Percentiles rank a stretch among this genome's conserved stretches.
These are phyloP conservation scores for Rubroboletus satanas DNA, from an alignment of 768 basidiomycete genomes.

Conservation along the genomic window DNA sequence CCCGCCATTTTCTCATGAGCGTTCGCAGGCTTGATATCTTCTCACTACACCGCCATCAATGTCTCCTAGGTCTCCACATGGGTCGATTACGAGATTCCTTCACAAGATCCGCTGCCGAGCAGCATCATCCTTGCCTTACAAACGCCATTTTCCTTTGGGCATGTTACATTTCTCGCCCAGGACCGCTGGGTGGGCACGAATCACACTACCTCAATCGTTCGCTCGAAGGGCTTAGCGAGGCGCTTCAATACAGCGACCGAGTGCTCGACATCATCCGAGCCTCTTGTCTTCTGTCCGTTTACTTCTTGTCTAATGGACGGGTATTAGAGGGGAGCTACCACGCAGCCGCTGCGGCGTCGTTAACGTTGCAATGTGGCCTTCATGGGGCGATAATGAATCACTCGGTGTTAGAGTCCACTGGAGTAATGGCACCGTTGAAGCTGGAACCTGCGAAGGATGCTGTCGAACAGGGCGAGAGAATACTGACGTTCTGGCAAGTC, in stretches of 20 bases:
- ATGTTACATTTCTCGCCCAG: conserved; percentile 73
- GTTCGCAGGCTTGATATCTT: conserved; percentile 66
- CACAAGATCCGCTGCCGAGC: conserved; percentile 48
- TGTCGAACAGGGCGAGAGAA: conserved; percentile 65
- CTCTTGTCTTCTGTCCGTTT: conserved; percentile 69
- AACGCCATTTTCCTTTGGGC: conserved; percentile 83
- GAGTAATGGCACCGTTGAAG: conserved; percentile 37
- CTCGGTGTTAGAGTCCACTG: conserved; percentile 34
- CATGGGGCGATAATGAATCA: conserved; percentile 40
- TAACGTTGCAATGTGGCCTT: conserved; percentile 72
- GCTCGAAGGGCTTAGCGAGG: conserved; percentile 60
- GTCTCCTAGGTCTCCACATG: conserved; percentile 67
- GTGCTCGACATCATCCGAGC: conserved; percentile 72
- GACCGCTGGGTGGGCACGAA: conserved; percentile 67
- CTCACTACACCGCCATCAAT: conserved; percentile 69
- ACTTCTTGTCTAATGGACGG: conserved; percentile 74
- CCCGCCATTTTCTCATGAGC: conserved; percentile 3
- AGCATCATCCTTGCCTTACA: conserved; percentile 72
- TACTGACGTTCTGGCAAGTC: conserved; percentile 80
- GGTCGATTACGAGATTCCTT: conserved; percentile 62
- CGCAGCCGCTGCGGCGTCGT: conserved; percentile 65
- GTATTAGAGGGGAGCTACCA: conserved; percentile 77
- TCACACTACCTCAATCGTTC: conserved; percentile 64
- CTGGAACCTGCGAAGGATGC: conserved; percentile 56
- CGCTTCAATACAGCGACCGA: conserved; percentile 51